Evolutionary conservation across 768 basidiomycete species (phyloP).

Genomic region (Tremella mesenterica): DNA sequence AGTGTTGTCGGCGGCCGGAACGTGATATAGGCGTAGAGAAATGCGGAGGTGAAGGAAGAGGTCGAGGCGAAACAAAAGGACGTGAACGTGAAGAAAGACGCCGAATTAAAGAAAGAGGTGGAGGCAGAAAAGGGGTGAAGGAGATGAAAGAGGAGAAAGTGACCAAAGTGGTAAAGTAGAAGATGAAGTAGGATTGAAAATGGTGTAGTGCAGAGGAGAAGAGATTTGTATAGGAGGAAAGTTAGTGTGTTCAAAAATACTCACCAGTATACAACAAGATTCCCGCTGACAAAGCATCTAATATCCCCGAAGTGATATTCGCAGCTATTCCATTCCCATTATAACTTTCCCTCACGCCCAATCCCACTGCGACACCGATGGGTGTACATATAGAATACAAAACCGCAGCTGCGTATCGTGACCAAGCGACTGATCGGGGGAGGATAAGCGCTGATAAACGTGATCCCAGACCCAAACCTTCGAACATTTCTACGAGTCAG

Average conservation of each 20-base stretch:
- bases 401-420: slow-evolving; percentile 33
- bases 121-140: too few relatives aligned
- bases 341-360: slow-evolving; percentile 55
- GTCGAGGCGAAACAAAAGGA: too few relatives aligned
- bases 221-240: too few relatives aligned
- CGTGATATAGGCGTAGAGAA: too few relatives aligned
- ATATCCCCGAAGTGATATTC: slow-evolving; percentile 69
- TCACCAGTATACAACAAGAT: slow-evolving; percentile 56
- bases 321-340: slow-evolving; percentile 70
- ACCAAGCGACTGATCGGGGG: slow-evolving; percentile 27
- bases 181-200: too few relatives aligned
- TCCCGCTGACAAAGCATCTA: slow-evolving; percentile 78
- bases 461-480: slow-evolving; percentile 85
- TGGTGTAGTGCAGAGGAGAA: too few relatives aligned
- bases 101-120: too few relatives aligned
- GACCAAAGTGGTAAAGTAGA: too few relatives aligned
- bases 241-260: too few relatives aligned
- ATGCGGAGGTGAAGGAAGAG: too few relatives aligned
- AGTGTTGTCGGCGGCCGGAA: too few relatives aligned
- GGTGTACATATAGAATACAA: slow-evolving; percentile 49
- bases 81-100: too few relatives aligned
- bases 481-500: slow-evolving; percentile 64
- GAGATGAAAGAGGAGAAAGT: neutral
- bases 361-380: slow-evolving; percentile 74
- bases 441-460: slow-evolving; percentile 67